A percentile compares a stretch with the other conserved stretches of the same genome.
Conservation (phyloP, 768 basidiomycete genomes). For the Lactifluus echinatus region DNA sequence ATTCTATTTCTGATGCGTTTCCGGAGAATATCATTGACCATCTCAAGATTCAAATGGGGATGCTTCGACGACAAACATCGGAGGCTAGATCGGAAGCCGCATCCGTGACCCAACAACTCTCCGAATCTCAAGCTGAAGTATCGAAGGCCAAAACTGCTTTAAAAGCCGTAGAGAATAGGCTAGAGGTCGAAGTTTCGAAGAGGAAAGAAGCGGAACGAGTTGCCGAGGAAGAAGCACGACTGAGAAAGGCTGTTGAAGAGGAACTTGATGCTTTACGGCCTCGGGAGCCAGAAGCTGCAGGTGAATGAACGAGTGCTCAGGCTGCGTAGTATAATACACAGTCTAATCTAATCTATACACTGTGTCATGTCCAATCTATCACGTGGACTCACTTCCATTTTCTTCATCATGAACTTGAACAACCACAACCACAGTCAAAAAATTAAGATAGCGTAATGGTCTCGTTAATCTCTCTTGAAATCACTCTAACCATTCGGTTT, state of each 20-base stretch:
- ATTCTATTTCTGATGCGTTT: neutral
- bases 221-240: conserved; percentile 39
- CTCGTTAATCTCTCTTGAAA: neutral
- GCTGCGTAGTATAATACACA: neutral
- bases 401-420: conserved; percentile 23
- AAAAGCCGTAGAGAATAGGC: conserved; percentile 43
- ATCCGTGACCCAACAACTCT: conserved; percentile 61
- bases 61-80: conserved; percentile 54
- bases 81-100: conserved; percentile 59
- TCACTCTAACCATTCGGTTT: neutral
- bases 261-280: conserved; percentile 30
- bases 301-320: neutral
- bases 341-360: neutral
- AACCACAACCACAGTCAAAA: neutral
- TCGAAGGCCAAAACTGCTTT: conserved; percentile 47
- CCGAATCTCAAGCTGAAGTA: conserved; percentile 53
- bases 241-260: conserved; percentile 46
- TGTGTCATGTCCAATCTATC: neutral
- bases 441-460: conserved; percentile 53
- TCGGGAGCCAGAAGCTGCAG: neutral
- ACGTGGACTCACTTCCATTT: neutral
- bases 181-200: conserved; percentile 52
- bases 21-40: conserved; percentile 43
- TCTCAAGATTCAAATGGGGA: conserved; percentile 57
- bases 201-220: conserved; percentile 51